Evolutionary conservation across 192 early-diverging fungal species (phyloP).

Genomic region (Dispira parvispora): DNA sequence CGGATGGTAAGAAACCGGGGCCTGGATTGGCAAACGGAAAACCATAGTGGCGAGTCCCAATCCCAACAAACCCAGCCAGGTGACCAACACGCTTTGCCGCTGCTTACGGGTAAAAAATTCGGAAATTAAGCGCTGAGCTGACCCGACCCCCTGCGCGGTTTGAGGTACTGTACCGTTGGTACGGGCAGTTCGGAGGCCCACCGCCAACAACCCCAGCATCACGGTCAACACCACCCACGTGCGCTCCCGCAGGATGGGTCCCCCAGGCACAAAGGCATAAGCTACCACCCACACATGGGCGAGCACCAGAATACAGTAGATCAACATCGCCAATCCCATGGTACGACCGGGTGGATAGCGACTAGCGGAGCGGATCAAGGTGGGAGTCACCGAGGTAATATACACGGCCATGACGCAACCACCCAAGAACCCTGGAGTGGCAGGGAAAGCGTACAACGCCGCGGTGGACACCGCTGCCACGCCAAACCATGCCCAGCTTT

Average conservation of each 20-base stretch:
- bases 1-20: slow-evolving; percentile 39
- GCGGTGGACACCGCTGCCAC: slow-evolving; percentile 34
- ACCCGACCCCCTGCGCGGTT: neutral
- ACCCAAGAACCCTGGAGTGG: slow-evolving; percentile 42
- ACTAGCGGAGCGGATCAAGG: slow-evolving; percentile 34
- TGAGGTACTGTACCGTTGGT: neutral
- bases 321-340: slow-evolving; percentile 35
- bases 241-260: slow-evolving; percentile 50
- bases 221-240: slow-evolving; percentile 48
- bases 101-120: neutral
- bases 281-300: slow-evolving; percentile 69
- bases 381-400: slow-evolving; percentile 37
- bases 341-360: slow-evolving; percentile 47
- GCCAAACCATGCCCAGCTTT: slow-evolving; percentile 36
- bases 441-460: slow-evolving; percentile 35
- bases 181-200: slow-evolving; percentile 30
- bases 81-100: slow-evolving; percentile 1
- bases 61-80: slow-evolving; percentile 3
- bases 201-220: slow-evolving; percentile 39
- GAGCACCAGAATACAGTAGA: slow-evolving; percentile 53
- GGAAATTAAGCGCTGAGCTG: neutral
- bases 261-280: slow-evolving; percentile 70
- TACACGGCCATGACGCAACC: slow-evolving; percentile 46
- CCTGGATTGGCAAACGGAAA: slow-evolving; percentile 28
- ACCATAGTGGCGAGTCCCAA: slow-evolving; percentile 14